Evolutionary conservation across 768 basidiomycete genomes (phyloP).

Genomic region (Clavulina sp.): DNA sequence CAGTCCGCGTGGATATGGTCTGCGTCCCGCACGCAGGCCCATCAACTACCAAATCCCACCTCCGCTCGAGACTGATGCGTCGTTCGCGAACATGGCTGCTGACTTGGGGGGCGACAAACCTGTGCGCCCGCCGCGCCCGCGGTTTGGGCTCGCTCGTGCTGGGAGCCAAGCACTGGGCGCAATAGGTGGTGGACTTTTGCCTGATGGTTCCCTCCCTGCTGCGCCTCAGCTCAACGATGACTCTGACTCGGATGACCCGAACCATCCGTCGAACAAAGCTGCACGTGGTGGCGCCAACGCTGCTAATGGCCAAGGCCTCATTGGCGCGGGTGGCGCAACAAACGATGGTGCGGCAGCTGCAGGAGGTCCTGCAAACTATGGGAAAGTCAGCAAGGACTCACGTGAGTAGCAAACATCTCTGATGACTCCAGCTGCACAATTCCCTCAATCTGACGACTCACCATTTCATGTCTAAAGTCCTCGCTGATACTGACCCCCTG

Average conservation of each 20-base stretch:
- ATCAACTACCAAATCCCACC: constrained; percentile 75
- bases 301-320: constrained; percentile 34
- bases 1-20: constrained; percentile 33
- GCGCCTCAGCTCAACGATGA: constrained; percentile 1
- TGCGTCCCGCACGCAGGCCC: constrained; percentile 37
- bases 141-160: constrained; percentile 45
- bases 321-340: constrained; percentile 8
- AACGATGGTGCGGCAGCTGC: constrained; percentile 42
- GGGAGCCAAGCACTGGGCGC: constrained; percentile 32
- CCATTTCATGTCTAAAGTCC: constrained; percentile 27
- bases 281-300: constrained; percentile 24
- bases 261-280: constrained; percentile 52
- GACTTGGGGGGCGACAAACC: constrained; percentile 26
- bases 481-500: constrained; percentile 90
- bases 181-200: not conserved
- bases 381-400: constrained; percentile 69
- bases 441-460: constrained; percentile 13
- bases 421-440: constrained; percentile 14
- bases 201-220: not conserved
- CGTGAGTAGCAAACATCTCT: constrained; percentile 8
- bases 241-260: constrained; percentile 51
- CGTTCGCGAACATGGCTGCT: constrained; percentile 12
- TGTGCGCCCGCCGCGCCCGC: constrained; percentile 43
- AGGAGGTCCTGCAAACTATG: constrained; percentile 71
- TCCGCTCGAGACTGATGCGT: constrained; percentile 45